Evolutionary conservation across 768 basidiomycete genomes (phyloP), one percentile per base, ranked within the genome.

Genomic region (Rickenella mellea): DNA sequence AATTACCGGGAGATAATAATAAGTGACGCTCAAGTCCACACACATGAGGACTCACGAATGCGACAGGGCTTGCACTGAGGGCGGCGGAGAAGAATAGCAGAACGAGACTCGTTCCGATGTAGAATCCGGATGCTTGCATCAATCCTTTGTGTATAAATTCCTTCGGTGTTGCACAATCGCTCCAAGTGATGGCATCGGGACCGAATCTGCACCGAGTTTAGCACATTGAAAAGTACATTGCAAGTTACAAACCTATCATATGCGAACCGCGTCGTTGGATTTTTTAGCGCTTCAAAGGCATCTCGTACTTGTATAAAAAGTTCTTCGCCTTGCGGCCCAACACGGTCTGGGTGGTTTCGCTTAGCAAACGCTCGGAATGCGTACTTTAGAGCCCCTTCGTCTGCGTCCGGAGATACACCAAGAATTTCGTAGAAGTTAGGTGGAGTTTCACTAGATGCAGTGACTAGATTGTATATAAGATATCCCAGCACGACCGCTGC

Each of bases 381-480:
- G 5, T 63, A 47, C 61, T 86, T 89, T 48, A 92, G 66, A 6
- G 68, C 72, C 30, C 58, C 58, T 38, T 83, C 83, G 54, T 86
- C 82, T 0, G 79, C 78, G n/a, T 60, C 60, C 1, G 80, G 73
- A 6, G 60, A 44, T 2, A 84, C 76, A 4, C 72, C 76, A 15
- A 91, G 74, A 11, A 85, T 68, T 47, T 89, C 69, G 58, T 90
- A 92, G 58, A 81, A 87, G 54, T 84, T 92, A n/a, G 68, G 74
- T 9, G 69, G 67, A 54, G 80, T 68, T 1, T 71, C 63, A n/a
- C 61, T 61, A 4, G 74, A 68, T 5, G 77, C 73, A 42, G 78
- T 64, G 31, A 78, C 48, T 46, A 87, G 61, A 39, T 74, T 83
- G 63, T 83, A 87, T 4, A 65, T 50, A 10, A 86, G 75, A 55